A percentile compares a stretch with the other conserved stretches of the same genome.
Conservation (phyloP, 2,329 filamentous ascomycete genomes). For the Ophiocordyceps camponoti-leonardi region DNA sequence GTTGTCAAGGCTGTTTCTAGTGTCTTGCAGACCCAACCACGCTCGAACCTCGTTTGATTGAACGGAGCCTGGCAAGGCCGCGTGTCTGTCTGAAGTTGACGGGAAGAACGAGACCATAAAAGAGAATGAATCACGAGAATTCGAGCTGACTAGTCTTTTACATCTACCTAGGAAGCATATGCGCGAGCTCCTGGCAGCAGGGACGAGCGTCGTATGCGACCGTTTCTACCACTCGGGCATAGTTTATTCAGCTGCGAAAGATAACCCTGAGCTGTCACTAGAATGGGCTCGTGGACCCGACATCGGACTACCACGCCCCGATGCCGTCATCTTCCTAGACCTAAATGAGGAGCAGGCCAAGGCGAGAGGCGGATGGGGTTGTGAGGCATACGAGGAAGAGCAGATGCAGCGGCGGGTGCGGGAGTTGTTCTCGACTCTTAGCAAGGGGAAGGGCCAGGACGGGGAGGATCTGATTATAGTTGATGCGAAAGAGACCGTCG, state of each 20-base stretch:
- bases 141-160: neutral
- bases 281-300: constrained; percentile 76
- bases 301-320: constrained; percentile 70
- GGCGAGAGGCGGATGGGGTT: constrained; percentile 70
- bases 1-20: constrained; percentile 13
- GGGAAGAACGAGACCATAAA: neutral
- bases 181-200: constrained; percentile 35
- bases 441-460: constrained; percentile 23
- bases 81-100: neutral
- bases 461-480: constrained; percentile 36
- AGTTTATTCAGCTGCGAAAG: constrained; percentile 83
- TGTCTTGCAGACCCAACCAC: too few species aligned
- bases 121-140: neutral
- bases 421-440: constrained; percentile 39
- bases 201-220: constrained; percentile 69
- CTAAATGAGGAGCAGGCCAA: constrained; percentile 57
- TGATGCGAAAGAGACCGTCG: constrained; percentile 34
- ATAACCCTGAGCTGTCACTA: constrained; percentile 50
- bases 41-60: too few species aligned
- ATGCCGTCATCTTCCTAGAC: constrained; percentile 76
- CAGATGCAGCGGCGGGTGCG: constrained; percentile 70
- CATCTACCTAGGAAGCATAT: constrained; percentile 29
- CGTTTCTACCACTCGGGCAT: constrained; percentile 92
- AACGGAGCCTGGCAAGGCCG: too few species aligned
- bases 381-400: constrained; percentile 73